Conservation (phyloP, 106 monocot species). For the Apostasia ramifera region DNA sequence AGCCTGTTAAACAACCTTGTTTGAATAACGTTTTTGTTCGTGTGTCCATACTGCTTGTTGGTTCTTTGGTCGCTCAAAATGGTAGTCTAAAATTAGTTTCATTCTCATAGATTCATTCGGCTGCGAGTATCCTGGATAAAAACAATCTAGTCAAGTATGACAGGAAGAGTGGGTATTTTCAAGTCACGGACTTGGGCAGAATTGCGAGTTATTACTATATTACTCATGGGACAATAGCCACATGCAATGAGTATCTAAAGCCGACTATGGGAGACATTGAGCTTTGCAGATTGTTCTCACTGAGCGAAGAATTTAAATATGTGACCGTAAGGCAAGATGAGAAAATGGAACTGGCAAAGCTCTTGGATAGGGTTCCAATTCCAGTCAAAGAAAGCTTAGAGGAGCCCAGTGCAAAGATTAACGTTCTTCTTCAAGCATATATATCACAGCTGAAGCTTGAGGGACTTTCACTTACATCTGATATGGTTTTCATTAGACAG, state of each 20-base stretch:
- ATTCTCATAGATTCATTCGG: conserved; percentile 71
- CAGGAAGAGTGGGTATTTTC: conserved; percentile 96
- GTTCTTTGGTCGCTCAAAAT: neutral
- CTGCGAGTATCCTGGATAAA: conserved; percentile 85
- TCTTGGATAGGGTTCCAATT: conserved; percentile 93
- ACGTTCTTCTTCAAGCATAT: conserved; percentile 95
- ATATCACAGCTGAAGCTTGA: conserved; percentile 91
- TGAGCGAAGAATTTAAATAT: conserved; percentile 99
- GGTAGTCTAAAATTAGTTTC: conserved; percentile 4
- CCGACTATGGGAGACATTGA: conserved; percentile 99
- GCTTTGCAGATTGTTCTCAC: conserved; percentile 86
- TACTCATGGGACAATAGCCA: conserved; percentile 92
- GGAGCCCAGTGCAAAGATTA: conserved; percentile 98
- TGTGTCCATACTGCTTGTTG: neutral
- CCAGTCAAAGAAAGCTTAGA: conserved; percentile 99
- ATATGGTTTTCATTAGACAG: conserved; percentile 98
- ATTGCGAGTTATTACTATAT: conserved; percentile 99
- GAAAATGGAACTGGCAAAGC: conserved; percentile 97
- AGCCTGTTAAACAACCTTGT: too few species aligned
- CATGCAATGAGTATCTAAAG: conserved; percentile 92
- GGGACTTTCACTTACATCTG: conserved; percentile 86
- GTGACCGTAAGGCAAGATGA: conserved; percentile 91
- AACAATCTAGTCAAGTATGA: conserved; percentile 92
- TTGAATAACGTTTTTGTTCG: neutral
- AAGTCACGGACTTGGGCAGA: conserved; percentile 90